These are phyloP conservation scores for Populus hybrid DNA, from an alignment of 441 rosid species.

Conservation along the genomic window DNA sequence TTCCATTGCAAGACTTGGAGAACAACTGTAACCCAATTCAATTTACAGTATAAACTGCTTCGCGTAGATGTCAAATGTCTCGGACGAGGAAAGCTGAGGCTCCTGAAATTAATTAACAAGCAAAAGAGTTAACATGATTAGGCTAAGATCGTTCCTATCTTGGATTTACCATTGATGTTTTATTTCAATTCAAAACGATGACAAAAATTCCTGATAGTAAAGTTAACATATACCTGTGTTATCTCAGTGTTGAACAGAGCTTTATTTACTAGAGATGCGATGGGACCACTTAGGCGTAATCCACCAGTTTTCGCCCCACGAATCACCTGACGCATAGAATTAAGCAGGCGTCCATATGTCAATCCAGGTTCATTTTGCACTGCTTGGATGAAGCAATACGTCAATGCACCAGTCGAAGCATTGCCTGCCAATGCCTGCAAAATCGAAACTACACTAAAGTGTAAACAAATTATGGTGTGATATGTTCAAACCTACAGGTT, in stretches of 20 bases:
- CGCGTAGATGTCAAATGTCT: constrained; percentile 47
- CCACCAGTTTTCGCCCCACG: constrained; percentile 43
- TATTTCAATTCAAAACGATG: background rate
- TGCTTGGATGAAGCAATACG: constrained; percentile 72
- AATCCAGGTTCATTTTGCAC: constrained; percentile 55
- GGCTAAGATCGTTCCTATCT: too few relatives aligned
- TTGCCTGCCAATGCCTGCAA: constrained; percentile 64
- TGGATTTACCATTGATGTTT: background rate
- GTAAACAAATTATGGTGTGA: background rate
- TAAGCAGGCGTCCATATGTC: constrained; percentile 60
- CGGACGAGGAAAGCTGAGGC: constrained; percentile 60
- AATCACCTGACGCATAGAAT: constrained; percentile 46
- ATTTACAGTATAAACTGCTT: constrained; percentile 42
- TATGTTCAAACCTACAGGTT: background rate
- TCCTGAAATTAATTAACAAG: constrained; percentile 38
- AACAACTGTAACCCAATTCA: background rate
- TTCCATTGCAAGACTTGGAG: background rate
- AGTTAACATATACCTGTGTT: constrained; percentile 19
- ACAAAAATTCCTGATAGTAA: background rate
- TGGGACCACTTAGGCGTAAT: constrained; percentile 34
- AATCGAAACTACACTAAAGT: background rate
- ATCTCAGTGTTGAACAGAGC: constrained; percentile 19
- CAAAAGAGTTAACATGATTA: background rate
- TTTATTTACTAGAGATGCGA: constrained; percentile 32
- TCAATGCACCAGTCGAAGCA: constrained; percentile 65